Evolutionary conservation across 179 eudicot genomes (phyloP), one percentile per base, ranked within the genome.

Genomic region (Silene noctiflora): DNA sequence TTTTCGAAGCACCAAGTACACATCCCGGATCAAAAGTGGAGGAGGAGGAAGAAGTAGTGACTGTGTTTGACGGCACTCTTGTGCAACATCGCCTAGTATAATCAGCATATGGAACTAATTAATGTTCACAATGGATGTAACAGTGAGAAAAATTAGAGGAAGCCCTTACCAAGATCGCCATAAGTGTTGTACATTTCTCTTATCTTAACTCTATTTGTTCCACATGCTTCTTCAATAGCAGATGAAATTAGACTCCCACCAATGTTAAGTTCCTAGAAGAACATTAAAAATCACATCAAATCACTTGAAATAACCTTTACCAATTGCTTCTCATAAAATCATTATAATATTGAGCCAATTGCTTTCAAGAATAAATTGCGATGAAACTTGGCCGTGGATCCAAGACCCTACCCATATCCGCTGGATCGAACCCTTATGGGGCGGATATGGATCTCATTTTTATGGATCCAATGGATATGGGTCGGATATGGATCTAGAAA

Each of bases 141-240:
- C 75, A 70, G 24, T 76, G 71, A 76, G 44, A 73, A 42, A 51
- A 4, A 42, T n/a, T 65, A 53, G 73, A 73, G 64, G 53, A 71
- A 64, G 7, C 73, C 51, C 91, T 10, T 89, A 91, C 99, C 99
- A 85, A 96, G 98, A 88, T 96, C 99, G 75, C 99, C 99, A 64
- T 85, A 79, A 79, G 77, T 84, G 81, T 87, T 88, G 86, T 93
- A 85, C 81, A 91, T 81, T 67, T 86, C 97, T 78, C 81, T 88
- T 83, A 96, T 86, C 83, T 86, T 96, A 39, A 91, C 84, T 83
- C 81, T 93, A 68, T 83, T 88, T 74, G 97, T 89, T 75, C 97
- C 97, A 82, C 99, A 91, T 66, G 94, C 93, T 88, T 96, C 99
- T 84, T 93, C 94, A 75, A 96, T 75, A 53, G 99, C 93, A 63